phyloP scores from a whole-genome alignment of 2,329 filamentous ascomycete genomes.

The Fusarium sp. region DNA sequence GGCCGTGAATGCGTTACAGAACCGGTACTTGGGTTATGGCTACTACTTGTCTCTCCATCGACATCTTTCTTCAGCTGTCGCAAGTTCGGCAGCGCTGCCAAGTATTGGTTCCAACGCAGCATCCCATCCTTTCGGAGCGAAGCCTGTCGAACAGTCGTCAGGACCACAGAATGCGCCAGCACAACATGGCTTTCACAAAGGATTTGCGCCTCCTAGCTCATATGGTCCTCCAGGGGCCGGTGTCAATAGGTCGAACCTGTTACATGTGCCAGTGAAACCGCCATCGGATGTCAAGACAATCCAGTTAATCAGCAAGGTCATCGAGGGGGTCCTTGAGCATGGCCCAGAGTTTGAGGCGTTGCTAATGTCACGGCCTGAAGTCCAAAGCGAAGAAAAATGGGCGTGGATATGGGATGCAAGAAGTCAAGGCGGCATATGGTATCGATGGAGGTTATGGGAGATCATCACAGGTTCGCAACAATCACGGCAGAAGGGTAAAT shows the following conservation, averaged over 20 bases:
- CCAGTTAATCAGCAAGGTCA: slow-evolving; percentile 85
- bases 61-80: slow-evolving; percentile 81
- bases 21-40: slow-evolving; percentile 86
- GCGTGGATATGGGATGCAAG: slow-evolving; percentile 92
- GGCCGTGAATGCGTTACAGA: slow-evolving; percentile 80
- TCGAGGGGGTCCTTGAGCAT: slow-evolving; percentile 82
- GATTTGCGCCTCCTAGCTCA: slow-evolving; percentile 81
- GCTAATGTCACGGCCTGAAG: slow-evolving; percentile 85
- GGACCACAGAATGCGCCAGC: slow-evolving; percentile 52
- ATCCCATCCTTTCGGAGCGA: slow-evolving; percentile 82
- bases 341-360: slow-evolving; percentile 91
- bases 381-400: slow-evolving; percentile 90
- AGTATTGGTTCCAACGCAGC: slow-evolving; percentile 53
- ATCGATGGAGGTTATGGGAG: slow-evolving; percentile 92
- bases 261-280: slow-evolving; percentile 77
- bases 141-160: slow-evolving; percentile 63
- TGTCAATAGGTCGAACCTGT: slow-evolving; percentile 59
- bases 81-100: slow-evolving; percentile 56
- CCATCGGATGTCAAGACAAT: slow-evolving; percentile 83
- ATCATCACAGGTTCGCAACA: slow-evolving; percentile 74
- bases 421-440: slow-evolving; percentile 85
- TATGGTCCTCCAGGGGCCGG: slow-evolving; percentile 63
- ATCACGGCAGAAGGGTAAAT: slow-evolving; percentile 60
- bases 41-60: slow-evolving; percentile 83
- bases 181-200: slow-evolving; percentile 62